phyloP scores from a whole-genome alignment of 2,329 filamentous ascomycete species.

The Fusarium sp. region DNA sequence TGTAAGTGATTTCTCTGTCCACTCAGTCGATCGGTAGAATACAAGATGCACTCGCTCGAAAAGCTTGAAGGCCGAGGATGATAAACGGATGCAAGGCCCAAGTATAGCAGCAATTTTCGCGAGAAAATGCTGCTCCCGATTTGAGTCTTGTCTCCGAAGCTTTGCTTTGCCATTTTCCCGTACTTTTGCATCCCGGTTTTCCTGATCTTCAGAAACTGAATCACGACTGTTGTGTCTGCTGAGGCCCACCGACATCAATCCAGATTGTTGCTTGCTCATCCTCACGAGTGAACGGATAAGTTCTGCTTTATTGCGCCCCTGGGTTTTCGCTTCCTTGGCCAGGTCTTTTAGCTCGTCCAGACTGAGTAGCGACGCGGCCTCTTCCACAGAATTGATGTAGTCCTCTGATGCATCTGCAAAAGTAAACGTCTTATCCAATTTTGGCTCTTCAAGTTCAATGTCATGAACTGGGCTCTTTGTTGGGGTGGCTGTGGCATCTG shows the following conservation, averaged over 20 bases:
- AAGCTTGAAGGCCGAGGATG: constrained; percentile 76
- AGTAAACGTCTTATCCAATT: constrained; percentile 69
- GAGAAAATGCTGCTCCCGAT: constrained; percentile 79
- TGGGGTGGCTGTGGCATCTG: constrained; percentile 46
- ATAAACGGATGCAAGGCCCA: constrained; percentile 86
- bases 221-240: constrained; percentile 72
- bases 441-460: constrained; percentile 54
- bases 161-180: constrained; percentile 3
- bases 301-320: constrained; percentile 89
- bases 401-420: constrained; percentile 85
- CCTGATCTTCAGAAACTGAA: constrained; percentile 60
- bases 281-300: constrained; percentile 78
- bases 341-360: constrained; percentile 88
- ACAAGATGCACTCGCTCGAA: constrained; percentile 96
- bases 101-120: constrained; percentile 80
- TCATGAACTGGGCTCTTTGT: constrained; percentile 40
- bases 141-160: constrained; percentile 56
- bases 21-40: constrained; percentile 95
- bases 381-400: constrained; percentile 80
- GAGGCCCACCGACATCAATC: constrained; percentile 76
- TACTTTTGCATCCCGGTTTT: constrained; percentile 43
- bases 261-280: constrained; percentile 78
- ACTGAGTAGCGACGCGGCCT: constrained; percentile 83
- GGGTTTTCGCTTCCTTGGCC: constrained; percentile 86
- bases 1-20: constrained; percentile 96